Percentiles rank a stretch among this genome's conserved stretches.
Evolutionary conservation across 768 basidiomycete species (phyloP).

Genomic region (Podaxis pistillaris): DNA sequence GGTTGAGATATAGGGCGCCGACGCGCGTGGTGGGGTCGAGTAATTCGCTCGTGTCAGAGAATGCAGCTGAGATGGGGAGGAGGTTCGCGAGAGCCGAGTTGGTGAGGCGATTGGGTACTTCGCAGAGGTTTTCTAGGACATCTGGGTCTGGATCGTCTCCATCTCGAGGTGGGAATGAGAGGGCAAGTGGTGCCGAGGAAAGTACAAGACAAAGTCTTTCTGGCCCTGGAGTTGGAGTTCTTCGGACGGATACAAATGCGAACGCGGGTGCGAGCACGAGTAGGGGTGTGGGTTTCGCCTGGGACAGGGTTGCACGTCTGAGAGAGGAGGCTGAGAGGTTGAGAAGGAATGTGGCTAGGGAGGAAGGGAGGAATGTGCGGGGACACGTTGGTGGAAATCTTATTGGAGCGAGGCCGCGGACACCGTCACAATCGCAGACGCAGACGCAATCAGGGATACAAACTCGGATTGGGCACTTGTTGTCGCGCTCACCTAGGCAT

Average conservation of each 20-base stretch:
- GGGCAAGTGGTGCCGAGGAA: neutral
- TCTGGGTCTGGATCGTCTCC: neutral
- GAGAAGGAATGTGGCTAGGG: neutral
- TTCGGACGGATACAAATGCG: neutral
- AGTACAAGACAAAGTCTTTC: neutral
- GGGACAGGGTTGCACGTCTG: neutral
- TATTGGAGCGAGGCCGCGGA: neutral
- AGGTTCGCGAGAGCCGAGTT: slow-evolving; percentile 8
- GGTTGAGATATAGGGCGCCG: no score
- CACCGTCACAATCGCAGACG: neutral
- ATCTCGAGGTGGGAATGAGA: neutral
- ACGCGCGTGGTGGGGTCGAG: slow-evolving; percentile 1
- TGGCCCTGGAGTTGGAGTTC: neutral
- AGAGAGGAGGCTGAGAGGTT: neutral
- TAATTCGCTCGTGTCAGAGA: slow-evolving; percentile 12
- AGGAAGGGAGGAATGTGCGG: neutral
- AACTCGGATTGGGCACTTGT: neutral
- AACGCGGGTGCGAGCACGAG: neutral
- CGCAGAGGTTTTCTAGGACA: neutral
- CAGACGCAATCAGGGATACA: neutral
- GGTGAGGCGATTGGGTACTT: slow-evolving; percentile 1
- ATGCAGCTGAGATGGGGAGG: slow-evolving; percentile 8
- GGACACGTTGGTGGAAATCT: neutral
- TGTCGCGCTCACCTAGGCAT: neutral
- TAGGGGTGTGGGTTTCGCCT: neutral